Conservation (phyloP, 2,329 filamentous ascomycete species). For the Scorias spongiosa region DNA sequence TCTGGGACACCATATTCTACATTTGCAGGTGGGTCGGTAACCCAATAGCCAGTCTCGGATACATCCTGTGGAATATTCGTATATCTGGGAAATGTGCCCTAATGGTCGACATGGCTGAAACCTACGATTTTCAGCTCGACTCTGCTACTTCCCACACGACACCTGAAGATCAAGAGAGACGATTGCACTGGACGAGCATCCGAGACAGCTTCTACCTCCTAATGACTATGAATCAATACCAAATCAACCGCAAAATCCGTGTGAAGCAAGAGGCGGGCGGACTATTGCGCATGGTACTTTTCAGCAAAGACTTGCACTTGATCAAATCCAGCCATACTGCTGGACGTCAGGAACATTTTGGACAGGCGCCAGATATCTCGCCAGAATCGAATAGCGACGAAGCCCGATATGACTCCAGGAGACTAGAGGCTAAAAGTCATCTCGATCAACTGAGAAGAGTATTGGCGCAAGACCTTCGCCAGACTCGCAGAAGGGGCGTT, state of each 20-base stretch:
- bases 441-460: conserved; percentile 21
- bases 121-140: conserved; percentile 10
- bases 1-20: conserved; percentile 21
- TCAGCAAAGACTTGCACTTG: conserved; percentile 24
- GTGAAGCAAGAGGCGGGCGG: conserved; percentile 21
- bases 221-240: conserved; percentile 31
- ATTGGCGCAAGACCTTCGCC: conserved; percentile 26
- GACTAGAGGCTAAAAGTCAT: conserved; percentile 4
- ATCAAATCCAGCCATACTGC: conserved; percentile 7
- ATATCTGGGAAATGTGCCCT: conserved; percentile 24
- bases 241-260: conserved; percentile 14
- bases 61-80: conserved; percentile 27
- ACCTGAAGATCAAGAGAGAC: conserved; percentile 10
- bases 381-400: neutral
- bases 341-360: conserved; percentile 4
- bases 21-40: conserved; percentile 23
- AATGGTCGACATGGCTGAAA: conserved; percentile 25
- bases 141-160: neutral
- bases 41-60: conserved; percentile 22
- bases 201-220: conserved; percentile 31
- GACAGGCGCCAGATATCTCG: neutral
- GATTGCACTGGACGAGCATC: conserved; percentile 23
- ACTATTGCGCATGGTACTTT: conserved; percentile 25
- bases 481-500: conserved; percentile 25
- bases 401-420: neutral